These are phyloP conservation scores for Claviceps fusiformis DNA, from an alignment of 2,329 filamentous ascomycete species.

Conservation along the genomic window DNA sequence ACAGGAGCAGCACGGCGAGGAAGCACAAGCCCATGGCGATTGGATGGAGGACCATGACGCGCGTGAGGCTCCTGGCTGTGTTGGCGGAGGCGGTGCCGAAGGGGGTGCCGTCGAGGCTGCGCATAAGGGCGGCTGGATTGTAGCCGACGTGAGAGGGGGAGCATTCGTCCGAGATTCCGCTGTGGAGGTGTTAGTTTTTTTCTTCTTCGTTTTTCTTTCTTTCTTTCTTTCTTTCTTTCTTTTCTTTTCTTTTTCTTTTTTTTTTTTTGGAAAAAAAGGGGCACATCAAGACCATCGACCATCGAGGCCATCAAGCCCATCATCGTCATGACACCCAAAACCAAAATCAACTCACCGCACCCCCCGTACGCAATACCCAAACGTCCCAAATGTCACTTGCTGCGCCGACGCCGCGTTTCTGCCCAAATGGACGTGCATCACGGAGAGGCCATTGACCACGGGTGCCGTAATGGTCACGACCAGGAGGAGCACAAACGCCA, in stretches of 20 bases:
- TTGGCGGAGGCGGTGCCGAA: constrained; percentile 29
- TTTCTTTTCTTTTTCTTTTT: not conserved
- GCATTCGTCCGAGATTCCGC: constrained; percentile 31
- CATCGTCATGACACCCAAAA: too few species aligned
- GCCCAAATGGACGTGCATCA: constrained; percentile 38
- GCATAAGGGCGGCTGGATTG: constrained; percentile 33
- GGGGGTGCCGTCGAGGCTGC: constrained; percentile 19
- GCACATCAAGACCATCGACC: too few species aligned
- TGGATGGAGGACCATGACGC: constrained; percentile 49
- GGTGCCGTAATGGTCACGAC: constrained; percentile 46
- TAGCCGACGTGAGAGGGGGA: constrained; percentile 39
- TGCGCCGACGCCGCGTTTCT: constrained; percentile 18
- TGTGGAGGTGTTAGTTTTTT: not conserved
- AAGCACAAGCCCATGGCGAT: constrained; percentile 43
- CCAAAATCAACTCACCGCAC: constrained; percentile 13
- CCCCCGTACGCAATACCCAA: constrained; percentile 39
- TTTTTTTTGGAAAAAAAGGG: too few species aligned
- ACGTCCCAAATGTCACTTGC: constrained; percentile 42
- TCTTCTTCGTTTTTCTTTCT: not conserved
- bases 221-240: not conserved
- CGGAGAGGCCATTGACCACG: constrained; percentile 38
- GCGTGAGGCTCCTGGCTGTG: constrained; percentile 36
- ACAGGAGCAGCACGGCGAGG: constrained; percentile 43
- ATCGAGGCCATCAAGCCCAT: too few species aligned
- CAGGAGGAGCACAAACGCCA: constrained; percentile 40